Conservation (phyloP, 352 stramenopile species). For the Phytophthora nicotianae region DNA sequence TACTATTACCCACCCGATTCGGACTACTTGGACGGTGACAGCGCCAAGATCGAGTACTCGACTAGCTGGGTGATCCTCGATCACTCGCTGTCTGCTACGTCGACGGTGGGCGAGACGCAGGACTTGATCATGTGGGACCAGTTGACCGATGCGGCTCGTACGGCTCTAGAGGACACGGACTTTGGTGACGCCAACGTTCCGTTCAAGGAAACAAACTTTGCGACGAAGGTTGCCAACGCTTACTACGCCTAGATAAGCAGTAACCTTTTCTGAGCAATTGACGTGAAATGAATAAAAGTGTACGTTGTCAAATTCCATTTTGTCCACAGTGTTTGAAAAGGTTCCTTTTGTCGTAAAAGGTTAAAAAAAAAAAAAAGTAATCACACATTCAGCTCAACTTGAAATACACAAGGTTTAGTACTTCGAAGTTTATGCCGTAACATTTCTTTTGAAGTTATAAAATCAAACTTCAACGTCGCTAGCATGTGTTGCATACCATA, state of each 20-base stretch:
- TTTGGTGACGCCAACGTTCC: conserved; percentile 37
- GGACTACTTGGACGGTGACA: not conserved
- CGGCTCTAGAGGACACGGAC: conserved; percentile 25
- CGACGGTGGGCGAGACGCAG: conserved; percentile 15
- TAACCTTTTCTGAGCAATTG: too few relatives aligned
- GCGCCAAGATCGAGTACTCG: not conserved
- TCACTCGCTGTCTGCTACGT: not conserved
- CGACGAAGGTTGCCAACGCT: not conserved
- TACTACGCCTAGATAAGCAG: not conserved
- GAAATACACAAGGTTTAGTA: too few relatives aligned
- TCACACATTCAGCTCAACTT: too few relatives aligned
- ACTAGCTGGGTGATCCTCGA: not conserved
- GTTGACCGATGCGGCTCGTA: conserved; percentile 24
- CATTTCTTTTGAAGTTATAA: too few relatives aligned
- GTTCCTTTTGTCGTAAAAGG: too few relatives aligned
- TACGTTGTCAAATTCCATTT: too few relatives aligned
- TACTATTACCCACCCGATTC: not conserved
- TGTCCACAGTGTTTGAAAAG: too few relatives aligned
- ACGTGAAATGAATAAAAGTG: too few relatives aligned
- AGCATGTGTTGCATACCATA: too few relatives aligned
- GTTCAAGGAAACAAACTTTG: conserved; percentile 41
- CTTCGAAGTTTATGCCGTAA: too few relatives aligned
- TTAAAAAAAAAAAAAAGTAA: too few relatives aligned
- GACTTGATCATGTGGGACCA: conserved; percentile 33
- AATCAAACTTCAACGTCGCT: too few relatives aligned